A percentile compares a stretch with the other conserved stretches of the same genome.
Evolutionary conservation across 768 basidiomycete species (phyloP).

Genomic region (Austroboletus eburneus): DNA sequence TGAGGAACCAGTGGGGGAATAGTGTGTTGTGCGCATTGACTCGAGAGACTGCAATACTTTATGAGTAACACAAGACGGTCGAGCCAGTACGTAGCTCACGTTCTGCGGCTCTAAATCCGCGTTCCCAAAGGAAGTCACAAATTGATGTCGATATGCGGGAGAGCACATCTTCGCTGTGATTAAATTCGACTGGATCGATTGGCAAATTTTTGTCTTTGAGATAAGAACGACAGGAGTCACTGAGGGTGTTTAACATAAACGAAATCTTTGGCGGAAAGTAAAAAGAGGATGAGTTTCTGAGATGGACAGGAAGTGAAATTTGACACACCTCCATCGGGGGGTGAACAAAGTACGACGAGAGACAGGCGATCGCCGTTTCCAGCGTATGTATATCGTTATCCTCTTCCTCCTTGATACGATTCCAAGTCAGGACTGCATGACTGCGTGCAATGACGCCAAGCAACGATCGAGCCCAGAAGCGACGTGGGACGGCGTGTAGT

Average conservation of each 20-base stretch:
- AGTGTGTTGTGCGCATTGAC: constrained; percentile 47
- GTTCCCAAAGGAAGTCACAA: constrained; percentile 46
- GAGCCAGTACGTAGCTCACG: constrained; percentile 29
- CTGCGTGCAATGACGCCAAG: constrained; percentile 41
- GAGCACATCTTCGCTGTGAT: constrained; percentile 29
- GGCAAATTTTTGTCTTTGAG: constrained; percentile 29
- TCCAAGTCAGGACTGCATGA: constrained; percentile 41
- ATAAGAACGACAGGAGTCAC: constrained; percentile 36
- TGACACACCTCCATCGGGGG: constrained; percentile 35
- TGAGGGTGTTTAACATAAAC: constrained; percentile 37
- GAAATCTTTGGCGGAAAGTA: constrained; percentile 33
- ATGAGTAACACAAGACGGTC: neutral
- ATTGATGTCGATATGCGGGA: constrained; percentile 38
- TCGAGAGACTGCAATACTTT: constrained; percentile 25
- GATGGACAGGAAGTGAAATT: neutral
- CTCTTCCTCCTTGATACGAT: constrained; percentile 9
- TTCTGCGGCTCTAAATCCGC: constrained; percentile 43
- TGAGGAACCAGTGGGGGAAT: constrained; percentile 58
- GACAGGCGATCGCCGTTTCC: constrained; percentile 43
- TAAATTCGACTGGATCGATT: constrained; percentile 28
- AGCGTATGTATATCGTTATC: constrained; percentile 26
- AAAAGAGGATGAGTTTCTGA: neutral
- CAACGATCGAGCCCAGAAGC: constrained; percentile 50
- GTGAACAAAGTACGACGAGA: constrained; percentile 51
- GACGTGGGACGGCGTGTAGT: constrained; percentile 39